Base-by-base conservation (phyloP, 345 rosid species). In the Salix arbutifolia region DNA sequence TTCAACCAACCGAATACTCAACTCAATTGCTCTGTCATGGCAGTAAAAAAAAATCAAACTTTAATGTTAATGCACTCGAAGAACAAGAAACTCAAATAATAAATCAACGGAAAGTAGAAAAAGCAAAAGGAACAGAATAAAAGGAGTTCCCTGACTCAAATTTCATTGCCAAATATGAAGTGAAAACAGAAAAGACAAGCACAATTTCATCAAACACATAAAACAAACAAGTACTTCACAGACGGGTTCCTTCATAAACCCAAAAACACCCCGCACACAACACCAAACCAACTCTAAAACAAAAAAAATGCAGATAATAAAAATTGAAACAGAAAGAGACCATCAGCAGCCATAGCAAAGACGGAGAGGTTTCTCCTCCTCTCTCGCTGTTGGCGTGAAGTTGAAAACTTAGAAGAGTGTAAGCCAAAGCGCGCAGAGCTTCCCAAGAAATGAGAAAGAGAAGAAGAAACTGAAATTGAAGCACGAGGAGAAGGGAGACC, bases 291-390 rank as follows among this genome's bases (percentile, higher is more conserved):
- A 1, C 1, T 16, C 5, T 4, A 48, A 66, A 76, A 18, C 23
- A 52, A 19, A 37, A 19, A 19, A 66, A 69, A 75, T 33, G 5
- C 26, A 66, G 48, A 37, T 66, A 16, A n/a, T 5, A 58, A 79
- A 67, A 33, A 72, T 2, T 3, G 16, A 66, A 1, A 46, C 16
- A 72, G 61, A 74, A 7, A 79, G 66, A 71, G 52, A 87, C 99
- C 98, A 38, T 91, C 96, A 46, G 82, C 86, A 6, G 94, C 90
- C 86, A 85, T 84, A 65, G 99, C 97, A 73, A 87, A 89, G 83
- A 95, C 92, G 53, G 94, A 87, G 87, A 90, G 87, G 25, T 82
- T 88, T 79, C 91, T 86, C 79, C 83, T 85, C 67, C 62, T 80
- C 25, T 69, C 74, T 61, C 31, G 74, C 37, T 52, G 77, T 17